A percentile compares a stretch with the other conserved stretches of the same genome.
phyloP scores from a whole-genome alignment of 768 basidiomycete genomes.

The Phanerochaete carnosa region DNA sequence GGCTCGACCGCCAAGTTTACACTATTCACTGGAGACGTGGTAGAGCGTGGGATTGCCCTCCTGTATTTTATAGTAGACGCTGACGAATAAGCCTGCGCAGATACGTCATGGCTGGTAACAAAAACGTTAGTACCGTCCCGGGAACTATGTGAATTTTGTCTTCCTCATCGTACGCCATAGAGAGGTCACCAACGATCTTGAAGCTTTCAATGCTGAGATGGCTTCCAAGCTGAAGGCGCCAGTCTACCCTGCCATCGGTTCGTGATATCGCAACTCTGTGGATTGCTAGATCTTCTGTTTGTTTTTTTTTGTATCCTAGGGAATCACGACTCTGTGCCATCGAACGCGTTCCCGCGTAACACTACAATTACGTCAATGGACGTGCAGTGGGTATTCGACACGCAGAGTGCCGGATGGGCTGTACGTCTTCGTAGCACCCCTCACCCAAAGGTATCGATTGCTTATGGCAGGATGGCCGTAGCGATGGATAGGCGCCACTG shows the following conservation, averaged over 20 bases:
- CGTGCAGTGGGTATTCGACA: constrained; percentile 57
- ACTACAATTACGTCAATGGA: constrained; percentile 34
- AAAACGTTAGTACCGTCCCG: constrained; percentile 28
- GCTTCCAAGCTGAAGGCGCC: constrained; percentile 35
- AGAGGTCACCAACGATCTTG: constrained; percentile 41
- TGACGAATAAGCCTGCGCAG: constrained; percentile 22
- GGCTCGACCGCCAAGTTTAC: constrained; percentile 36
- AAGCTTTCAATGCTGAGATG: constrained; percentile 46
- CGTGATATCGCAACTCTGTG: no score
- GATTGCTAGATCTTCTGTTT: neutral
- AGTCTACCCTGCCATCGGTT: constrained; percentile 51
- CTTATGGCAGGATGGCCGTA: constrained; percentile 14
- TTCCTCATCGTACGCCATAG: constrained; percentile 21
- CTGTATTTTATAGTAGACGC: no score
- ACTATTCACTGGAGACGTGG: constrained; percentile 64
- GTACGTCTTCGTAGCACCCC: no score
- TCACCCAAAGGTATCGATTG: no score
- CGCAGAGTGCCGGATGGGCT: constrained; percentile 45
- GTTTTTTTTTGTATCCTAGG: neutral
- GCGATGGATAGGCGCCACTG: constrained; percentile 45
- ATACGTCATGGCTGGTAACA: constrained; percentile 47
- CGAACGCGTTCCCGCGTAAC: constrained; percentile 53
- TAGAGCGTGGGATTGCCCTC: constrained; percentile 41
- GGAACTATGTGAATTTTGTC: neutral
- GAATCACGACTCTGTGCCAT: constrained; percentile 56